Evolutionary conservation across 345 rosid genomes (phyloP).

Genomic region (Syzygium aqueum): DNA sequence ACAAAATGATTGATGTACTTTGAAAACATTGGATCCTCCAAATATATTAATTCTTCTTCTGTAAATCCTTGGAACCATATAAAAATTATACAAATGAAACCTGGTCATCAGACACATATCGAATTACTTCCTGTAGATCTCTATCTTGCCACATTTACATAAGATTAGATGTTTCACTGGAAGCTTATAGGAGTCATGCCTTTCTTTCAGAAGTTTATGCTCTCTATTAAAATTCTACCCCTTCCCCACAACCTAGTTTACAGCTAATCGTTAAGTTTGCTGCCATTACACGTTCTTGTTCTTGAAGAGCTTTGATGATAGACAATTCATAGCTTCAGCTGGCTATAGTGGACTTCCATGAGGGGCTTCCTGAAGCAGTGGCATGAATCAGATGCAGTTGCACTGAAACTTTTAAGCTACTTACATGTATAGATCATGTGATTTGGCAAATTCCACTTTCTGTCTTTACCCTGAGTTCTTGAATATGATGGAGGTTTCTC

Average conservation of each 20-base stretch:
- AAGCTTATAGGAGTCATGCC: background rate
- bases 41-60: background rate
- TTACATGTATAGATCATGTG: background rate
- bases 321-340: background rate
- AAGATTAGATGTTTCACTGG: background rate
- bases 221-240: background rate
- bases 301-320: background rate
- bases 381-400: background rate
- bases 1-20: background rate
- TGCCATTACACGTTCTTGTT: background rate
- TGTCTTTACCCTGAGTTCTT: background rate
- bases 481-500: background rate
- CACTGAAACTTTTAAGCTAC: background rate
- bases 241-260: conserved; percentile 1
- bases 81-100: background rate
- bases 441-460: background rate
- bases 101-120: background rate
- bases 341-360: background rate
- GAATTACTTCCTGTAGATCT: background rate
- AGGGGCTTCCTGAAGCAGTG: background rate
- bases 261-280: background rate
- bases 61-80: background rate
- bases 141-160: background rate
- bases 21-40: background rate
- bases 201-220: background rate